A percentile compares a stretch with the other conserved stretches of the same genome.
Conservation (phyloP, 148 eudicot genomes). For the Heliamphora exappendiculata region DNA sequence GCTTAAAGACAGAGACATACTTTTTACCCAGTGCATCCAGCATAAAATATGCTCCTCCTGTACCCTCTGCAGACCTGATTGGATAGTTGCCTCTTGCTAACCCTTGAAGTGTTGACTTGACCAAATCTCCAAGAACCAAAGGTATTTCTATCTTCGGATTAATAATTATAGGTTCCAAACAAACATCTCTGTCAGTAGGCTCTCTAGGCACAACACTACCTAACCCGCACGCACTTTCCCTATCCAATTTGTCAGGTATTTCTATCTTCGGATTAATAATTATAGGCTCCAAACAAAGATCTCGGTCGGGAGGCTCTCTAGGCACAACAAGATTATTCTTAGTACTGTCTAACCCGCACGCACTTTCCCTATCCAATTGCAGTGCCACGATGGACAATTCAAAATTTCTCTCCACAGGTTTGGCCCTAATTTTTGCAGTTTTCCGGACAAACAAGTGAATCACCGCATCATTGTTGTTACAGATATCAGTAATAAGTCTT, state of each 20-base stretch:
- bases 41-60: slow-evolving; percentile 95
- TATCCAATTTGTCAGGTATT: slow-evolving; percentile 28
- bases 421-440: slow-evolving; percentile 60
- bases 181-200: slow-evolving; percentile 22
- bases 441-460: slow-evolving; percentile 73
- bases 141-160: slow-evolving; percentile 56
- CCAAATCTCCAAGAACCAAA: slow-evolving; percentile 37
- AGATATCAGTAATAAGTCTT: slow-evolving; percentile 59
- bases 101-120: slow-evolving; percentile 50
- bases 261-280: slow-evolving; percentile 51
- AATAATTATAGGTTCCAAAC: slow-evolving; percentile 55
- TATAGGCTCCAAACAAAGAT: slow-evolving; percentile 48
- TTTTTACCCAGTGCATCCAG: slow-evolving; percentile 50
- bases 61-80: slow-evolving; percentile 78
- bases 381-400: slow-evolving; percentile 70
- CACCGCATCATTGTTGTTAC: slow-evolving; percentile 56
- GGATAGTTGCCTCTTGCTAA: slow-evolving; percentile 54
- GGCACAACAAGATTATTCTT: too few relatives aligned
- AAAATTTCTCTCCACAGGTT: slow-evolving; percentile 53
- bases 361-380: slow-evolving; percentile 21
- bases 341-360: slow-evolving; percentile 8
- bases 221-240: slow-evolving; percentile 11
- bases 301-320: slow-evolving; percentile 22
- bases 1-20: slow-evolving; percentile 84
- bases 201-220: slow-evolving; percentile 23